A percentile compares a stretch with the other conserved stretches of the same genome.
phyloP scores from a whole-genome alignment of 2,329 filamentous ascomycete species.

The Aspergillus pseudoglaucus region DNA sequence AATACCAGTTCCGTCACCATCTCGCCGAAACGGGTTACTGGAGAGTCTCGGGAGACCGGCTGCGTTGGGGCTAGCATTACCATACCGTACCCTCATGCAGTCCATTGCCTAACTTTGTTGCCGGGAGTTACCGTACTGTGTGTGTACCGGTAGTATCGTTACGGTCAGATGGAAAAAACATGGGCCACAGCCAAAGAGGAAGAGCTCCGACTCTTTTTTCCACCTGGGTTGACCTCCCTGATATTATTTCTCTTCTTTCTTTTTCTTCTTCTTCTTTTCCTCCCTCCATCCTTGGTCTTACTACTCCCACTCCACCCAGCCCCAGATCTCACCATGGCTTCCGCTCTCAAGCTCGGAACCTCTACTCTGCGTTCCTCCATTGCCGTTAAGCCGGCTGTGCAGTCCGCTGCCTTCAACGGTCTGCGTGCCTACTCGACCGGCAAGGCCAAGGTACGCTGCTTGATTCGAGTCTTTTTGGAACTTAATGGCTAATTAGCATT shows the following conservation, averaged over 20 bases:
- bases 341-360: conserved; percentile 73
- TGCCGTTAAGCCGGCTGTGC: conserved; percentile 61
- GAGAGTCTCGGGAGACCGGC: conserved; percentile 17
- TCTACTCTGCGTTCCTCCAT: conserved; percentile 72
- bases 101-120: conserved; percentile 8
- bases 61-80: conserved; percentile 22
- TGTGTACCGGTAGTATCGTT: conserved; percentile 27
- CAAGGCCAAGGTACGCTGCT: conserved; percentile 70
- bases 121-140: conserved; percentile 14
- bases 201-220: conserved; percentile 15
- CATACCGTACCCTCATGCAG: conserved; percentile 12
- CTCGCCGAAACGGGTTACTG: neutral
- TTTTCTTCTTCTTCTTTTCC: conserved; percentile 25
- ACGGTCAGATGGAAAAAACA: conserved; percentile 29
- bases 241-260: conserved; percentile 22
- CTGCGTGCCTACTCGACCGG: conserved; percentile 80
- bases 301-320: conserved; percentile 21
- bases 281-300: conserved; percentile 29
- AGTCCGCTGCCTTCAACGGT: conserved; percentile 69
- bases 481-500: conserved; percentile 19
- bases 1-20: no score
- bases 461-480: conserved; percentile 4
- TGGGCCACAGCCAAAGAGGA: conserved; percentile 20
- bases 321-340: conserved; percentile 62
- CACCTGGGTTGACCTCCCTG: conserved; percentile 8